These are phyloP conservation scores for Lentinula novae-zelandiae DNA, from an alignment of 1,284 basidiomycete species.

Conservation along the genomic window DNA sequence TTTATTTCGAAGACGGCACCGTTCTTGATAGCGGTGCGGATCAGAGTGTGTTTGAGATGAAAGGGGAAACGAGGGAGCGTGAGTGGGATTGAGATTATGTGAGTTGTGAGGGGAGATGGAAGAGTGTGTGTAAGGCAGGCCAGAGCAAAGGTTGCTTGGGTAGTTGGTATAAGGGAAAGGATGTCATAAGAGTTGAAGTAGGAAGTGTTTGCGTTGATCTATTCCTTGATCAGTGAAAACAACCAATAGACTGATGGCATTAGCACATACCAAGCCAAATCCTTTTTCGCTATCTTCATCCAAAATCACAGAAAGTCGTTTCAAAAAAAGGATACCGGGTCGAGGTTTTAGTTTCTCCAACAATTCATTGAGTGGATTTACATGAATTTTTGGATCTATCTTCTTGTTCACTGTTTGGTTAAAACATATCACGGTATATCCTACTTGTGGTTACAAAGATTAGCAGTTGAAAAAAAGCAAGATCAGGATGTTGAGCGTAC, in stretches of 20 bases:
- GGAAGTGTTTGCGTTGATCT: slow-evolving; percentile 61
- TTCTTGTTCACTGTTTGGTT: slow-evolving; percentile 65
- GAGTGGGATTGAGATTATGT: slow-evolving; percentile 82
- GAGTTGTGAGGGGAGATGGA: slow-evolving; percentile 75
- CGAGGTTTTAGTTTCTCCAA: slow-evolving; percentile 50
- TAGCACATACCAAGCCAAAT: slow-evolving; percentile 62
- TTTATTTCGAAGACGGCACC: slow-evolving; percentile 82
- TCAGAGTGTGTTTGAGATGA: slow-evolving; percentile 76
- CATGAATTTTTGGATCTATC: slow-evolving; percentile 64
- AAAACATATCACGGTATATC: slow-evolving; percentile 73
- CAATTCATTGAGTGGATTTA: slow-evolving; percentile 56
- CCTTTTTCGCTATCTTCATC: slow-evolving; percentile 80
- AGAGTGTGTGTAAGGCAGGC: slow-evolving; percentile 81
- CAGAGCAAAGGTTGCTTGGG: slow-evolving; percentile 65
- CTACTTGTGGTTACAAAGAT: slow-evolving; percentile 48
- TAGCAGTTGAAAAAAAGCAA: not conserved
- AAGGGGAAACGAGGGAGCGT: slow-evolving; percentile 76
- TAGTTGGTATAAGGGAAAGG: slow-evolving; percentile 71
- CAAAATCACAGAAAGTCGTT: slow-evolving; percentile 67
- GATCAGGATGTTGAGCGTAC: slow-evolving; percentile 24
- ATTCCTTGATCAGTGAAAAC: slow-evolving; percentile 1
- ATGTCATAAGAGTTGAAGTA: slow-evolving; percentile 70
- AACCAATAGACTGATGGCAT: not conserved
- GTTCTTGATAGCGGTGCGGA: slow-evolving; percentile 78
- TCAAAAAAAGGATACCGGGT: slow-evolving; percentile 57